A percentile compares a stretch with the other conserved stretches of the same genome.
Evolutionary conservation across 2,329 filamentous ascomycete genomes (phyloP).

Genomic region (Tricladium varicosporioides): DNA sequence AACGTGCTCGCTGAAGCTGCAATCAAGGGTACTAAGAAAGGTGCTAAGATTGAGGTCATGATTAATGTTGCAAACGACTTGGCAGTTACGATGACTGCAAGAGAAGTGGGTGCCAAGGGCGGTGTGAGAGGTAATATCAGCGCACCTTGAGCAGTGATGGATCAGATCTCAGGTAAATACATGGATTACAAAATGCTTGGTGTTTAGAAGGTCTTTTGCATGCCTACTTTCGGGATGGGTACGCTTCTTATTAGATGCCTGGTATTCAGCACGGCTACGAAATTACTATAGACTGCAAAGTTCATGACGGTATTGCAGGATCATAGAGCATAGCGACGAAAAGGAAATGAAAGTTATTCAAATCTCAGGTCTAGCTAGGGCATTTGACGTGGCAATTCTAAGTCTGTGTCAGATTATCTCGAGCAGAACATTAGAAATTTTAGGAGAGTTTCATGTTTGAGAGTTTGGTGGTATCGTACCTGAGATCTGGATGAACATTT

Average conservation of each 20-base stretch:
- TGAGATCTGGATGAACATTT: neutral
- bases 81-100: slow-evolving; percentile 72
- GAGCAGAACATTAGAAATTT: too few species aligned
- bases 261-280: neutral
- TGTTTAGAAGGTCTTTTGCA: neutral
- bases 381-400: neutral
- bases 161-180: neutral
- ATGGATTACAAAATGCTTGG: neutral
- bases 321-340: neutral
- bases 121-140: slow-evolving; percentile 33
- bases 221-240: neutral
- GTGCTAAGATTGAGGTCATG: slow-evolving; percentile 88
- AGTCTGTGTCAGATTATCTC: too few species aligned
- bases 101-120: slow-evolving; percentile 67
- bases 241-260: neutral
- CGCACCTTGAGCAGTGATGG: slow-evolving; percentile 24
- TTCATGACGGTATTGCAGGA: neutral
- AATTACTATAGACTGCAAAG: slow-evolving; percentile 1
- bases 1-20: slow-evolving; percentile 81
- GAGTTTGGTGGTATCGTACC: neutral
- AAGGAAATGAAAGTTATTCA: neutral
- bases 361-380: neutral
- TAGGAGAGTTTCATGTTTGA: neutral
- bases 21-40: slow-evolving; percentile 81
- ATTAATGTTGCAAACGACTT: slow-evolving; percentile 84